Conservation (phyloP, 441 rosid genomes). For the Populus tomentosa region DNA sequence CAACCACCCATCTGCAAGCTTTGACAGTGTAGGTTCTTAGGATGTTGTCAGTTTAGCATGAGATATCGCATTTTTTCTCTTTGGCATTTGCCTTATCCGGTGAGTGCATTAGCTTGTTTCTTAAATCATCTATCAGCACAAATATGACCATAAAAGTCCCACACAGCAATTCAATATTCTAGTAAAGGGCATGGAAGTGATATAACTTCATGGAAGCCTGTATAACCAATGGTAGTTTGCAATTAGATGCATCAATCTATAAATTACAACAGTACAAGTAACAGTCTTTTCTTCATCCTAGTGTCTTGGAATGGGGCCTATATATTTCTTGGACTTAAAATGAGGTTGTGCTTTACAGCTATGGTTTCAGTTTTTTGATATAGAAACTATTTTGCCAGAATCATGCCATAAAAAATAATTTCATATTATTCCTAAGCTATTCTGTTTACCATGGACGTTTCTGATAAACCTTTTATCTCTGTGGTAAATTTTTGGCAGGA, state of each 20-base stretch:
- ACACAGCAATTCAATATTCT: too few species aligned
- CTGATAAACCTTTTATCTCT: not conserved
- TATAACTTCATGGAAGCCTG: not conserved
- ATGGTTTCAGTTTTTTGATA: not conserved
- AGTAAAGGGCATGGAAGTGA: not conserved
- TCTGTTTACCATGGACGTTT: not conserved
- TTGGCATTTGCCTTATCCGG: not conserved
- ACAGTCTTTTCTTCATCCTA: not conserved
- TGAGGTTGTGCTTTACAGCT: not conserved
- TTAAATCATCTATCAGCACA: not conserved
- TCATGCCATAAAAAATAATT: not conserved
- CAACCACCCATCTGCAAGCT: not conserved
- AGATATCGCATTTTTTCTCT: not conserved
- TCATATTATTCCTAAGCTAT: not conserved
- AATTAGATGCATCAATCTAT: not conserved
- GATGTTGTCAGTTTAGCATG: not conserved
- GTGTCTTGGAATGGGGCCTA: not conserved
- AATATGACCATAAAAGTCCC: not conserved
- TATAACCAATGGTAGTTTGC: not conserved
- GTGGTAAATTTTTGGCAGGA: conserved; percentile 36
- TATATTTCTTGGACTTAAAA: not conserved
- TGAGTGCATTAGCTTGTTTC: not conserved
- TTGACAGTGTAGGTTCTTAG: not conserved
- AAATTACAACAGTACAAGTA: not conserved
- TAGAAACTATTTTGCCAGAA: not conserved